phyloP scores from a whole-genome alignment of 495 filamentous ascomycete species.

The Hypoxylon perforatum region DNA sequence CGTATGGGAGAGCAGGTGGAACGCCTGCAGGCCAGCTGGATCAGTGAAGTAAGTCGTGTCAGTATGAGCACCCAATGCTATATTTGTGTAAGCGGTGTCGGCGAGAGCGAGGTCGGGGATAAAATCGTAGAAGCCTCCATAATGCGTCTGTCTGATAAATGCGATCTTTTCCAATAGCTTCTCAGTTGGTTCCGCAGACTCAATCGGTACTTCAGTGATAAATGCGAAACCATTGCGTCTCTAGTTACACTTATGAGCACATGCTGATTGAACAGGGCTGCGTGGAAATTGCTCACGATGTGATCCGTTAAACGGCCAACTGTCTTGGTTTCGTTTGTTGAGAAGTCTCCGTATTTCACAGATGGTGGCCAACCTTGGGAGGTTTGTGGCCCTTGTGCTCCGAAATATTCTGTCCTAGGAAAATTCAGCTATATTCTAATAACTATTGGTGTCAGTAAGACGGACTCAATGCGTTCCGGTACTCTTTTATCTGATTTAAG shows the following conservation, averaged over 20 bases:
- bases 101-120: constrained; percentile 86
- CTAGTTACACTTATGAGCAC: constrained; percentile 43
- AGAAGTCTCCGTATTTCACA: constrained; percentile 53
- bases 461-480: constrained; percentile 41
- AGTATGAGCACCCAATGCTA: constrained; percentile 81
- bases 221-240: constrained; percentile 74
- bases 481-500: constrained; percentile 47
- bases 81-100: constrained; percentile 92
- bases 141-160: constrained; percentile 87
- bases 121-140: constrained; percentile 96
- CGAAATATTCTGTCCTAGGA: constrained; percentile 36
- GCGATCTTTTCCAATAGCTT: constrained; percentile 79
- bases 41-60: constrained; percentile 96
- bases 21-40: constrained; percentile 87
- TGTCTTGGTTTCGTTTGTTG: constrained; percentile 65
- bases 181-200: constrained; percentile 73
- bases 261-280: constrained; percentile 1
- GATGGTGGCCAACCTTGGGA: constrained; percentile 31
- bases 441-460: background rate
- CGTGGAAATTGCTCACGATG: constrained; percentile 39
- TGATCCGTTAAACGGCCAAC: constrained; percentile 64
- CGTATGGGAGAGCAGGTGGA: constrained; percentile 86
- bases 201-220: constrained; percentile 71
- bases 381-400: constrained; percentile 20
- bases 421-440: background rate